A percentile compares a stretch with the other conserved stretches of the same genome.
These are phyloP conservation scores for Zygoascus biomembranicola DNA, from an alignment of 805 yeast species.

Conservation along the genomic window DNA sequence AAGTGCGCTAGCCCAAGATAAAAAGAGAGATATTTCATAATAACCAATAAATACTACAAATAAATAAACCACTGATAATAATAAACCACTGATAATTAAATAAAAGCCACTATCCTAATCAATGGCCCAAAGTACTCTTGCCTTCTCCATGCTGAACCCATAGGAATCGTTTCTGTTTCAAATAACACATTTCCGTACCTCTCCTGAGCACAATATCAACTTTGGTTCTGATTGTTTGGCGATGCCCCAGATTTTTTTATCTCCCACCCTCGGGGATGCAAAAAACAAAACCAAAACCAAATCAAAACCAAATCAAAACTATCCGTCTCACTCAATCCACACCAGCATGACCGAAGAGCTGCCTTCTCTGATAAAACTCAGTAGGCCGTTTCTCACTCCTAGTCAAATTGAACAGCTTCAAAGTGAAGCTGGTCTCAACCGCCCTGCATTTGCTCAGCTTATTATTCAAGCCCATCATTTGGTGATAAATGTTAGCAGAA, in stretches of 20 bases:
- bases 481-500: conserved; percentile 1
- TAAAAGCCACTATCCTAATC: no score
- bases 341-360: conserved; percentile 2
- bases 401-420: conserved; percentile 47
- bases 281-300: no score
- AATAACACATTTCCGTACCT: conserved; percentile 8
- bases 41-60: no score
- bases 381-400: conserved; percentile 55
- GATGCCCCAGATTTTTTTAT: neutral
- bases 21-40: no score
- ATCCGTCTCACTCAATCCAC: neutral
- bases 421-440: conserved; percentile 40
- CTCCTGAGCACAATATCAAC: conserved; percentile 14
- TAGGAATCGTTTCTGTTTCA: conserved; percentile 12
- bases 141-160: conserved; percentile 18
- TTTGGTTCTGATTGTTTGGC: neutral
- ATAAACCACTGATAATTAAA: no score
- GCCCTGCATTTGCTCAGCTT: conserved; percentile 41
- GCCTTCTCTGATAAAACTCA: conserved; percentile 20
- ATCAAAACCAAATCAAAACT: no score
- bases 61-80: no score
- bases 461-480: conserved; percentile 31
- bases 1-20: no score
- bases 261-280: no score
- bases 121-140: no score